Base-by-base conservation (phyloP, 208 protist genomes). In the Wallacemonas rigidus region DNA sequence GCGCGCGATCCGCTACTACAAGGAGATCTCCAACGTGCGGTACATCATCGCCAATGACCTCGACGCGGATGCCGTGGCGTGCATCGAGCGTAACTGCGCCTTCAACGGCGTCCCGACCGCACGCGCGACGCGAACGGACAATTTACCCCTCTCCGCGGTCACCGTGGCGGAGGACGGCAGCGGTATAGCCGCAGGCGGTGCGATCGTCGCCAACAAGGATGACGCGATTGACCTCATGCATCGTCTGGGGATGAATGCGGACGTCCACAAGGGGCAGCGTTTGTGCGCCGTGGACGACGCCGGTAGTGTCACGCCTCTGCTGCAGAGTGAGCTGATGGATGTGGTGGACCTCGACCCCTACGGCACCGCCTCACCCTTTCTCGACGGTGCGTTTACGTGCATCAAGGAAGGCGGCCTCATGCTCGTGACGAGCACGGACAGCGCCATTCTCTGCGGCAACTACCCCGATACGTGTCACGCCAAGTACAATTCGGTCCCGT, bases 331-430 rank as follows among this genome's bases (percentile, higher is more conserved):
- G 79, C 82, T 75, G 58, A 98, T 99, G 86, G 95, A 99, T 74
- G 97, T 99, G 35, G 90, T 99, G 14, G 99, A 99, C 76, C 86
- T 99, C 3, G 99, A 99, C 76, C 99, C 99, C 4, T 99, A 99
- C 82, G 99, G 99, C 53, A 93, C 98, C 1, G 98, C 98, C 11
- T 90, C 96, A 3, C 95, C 94, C 6, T 99, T 99, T 76, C 80
- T 99, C 12, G 98, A 99, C 62, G 86, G 68, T 2, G 99, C 99
- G 1, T 93, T 99, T 12, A 91, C 97, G 70, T 88, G 89, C 64
- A 94, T 99, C 65, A 88, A 91, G 43, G 94, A 99, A 39, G 99
- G 98, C 55, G 97, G 98, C 41, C 75, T 99, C 44, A 80, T 99
- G 68, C 93, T 97, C 48, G 97, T 99, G 5, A 99, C 99, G 3